Conservation (phyloP, 208 protist genomes). For the Giardia duodenalis region DNA sequence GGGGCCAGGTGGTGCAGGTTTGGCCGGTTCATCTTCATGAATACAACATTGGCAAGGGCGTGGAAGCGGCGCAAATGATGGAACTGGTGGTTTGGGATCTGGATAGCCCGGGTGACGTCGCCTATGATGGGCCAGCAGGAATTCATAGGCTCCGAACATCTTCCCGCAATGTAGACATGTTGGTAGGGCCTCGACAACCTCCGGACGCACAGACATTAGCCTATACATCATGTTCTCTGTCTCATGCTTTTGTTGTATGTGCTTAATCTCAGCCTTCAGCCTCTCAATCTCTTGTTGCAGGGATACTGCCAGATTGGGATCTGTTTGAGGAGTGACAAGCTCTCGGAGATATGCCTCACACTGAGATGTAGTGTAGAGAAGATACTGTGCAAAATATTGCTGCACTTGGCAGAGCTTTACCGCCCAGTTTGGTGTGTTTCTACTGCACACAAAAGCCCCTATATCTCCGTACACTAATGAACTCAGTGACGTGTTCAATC, state of each 20-base stretch:
- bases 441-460: not conserved
- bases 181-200: not conserved
- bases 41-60: not conserved
- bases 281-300: not conserved
- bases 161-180: slow-evolving; percentile 17
- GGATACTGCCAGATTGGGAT: not conserved
- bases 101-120: not conserved
- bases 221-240: not conserved
- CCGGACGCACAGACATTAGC: not conserved
- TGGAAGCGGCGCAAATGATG: not conserved
- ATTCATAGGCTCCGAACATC: slow-evolving; percentile 8
- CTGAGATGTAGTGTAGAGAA: not conserved
- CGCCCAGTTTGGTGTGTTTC: not conserved
- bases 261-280: not conserved
- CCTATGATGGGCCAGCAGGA: not conserved
- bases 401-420: not conserved
- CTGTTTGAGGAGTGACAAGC: not conserved
- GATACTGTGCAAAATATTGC: not conserved
- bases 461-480: not conserved
- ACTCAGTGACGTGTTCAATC: not conserved
- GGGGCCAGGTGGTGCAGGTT: too few relatives aligned
- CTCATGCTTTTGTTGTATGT: not conserved
- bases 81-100: not conserved
- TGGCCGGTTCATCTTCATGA: too few relatives aligned
- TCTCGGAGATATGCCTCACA: not conserved